Evolutionary conservation across 352 stramenopile species (phyloP), one percentile per base, ranked within the genome.

Genomic region (Phytophthora melonis): DNA sequence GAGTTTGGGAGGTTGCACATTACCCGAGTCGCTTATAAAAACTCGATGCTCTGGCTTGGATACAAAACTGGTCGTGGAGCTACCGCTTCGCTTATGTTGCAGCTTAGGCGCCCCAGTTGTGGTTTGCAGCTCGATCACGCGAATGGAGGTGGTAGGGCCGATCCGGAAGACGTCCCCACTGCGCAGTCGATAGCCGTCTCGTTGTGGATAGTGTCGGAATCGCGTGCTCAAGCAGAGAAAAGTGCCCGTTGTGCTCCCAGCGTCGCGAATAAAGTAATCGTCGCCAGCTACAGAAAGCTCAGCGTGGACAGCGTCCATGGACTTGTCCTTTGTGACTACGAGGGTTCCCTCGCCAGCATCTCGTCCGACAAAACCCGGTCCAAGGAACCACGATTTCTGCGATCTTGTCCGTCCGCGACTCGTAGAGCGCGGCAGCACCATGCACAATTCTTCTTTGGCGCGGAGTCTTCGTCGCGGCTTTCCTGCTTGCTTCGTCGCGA

Each of bases 141-240:
- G 62, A 53, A 89, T 69, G n/a, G 67, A 79, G 45, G 75, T 83
- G 18, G 72, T 72, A 21, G 66, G 66, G 0, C 87, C 85, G 2
- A 94, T 67, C 13, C 81, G 43, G 39, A 94, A 82, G 2, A 74
- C 79, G 36, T 94, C 85, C 18, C 81, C 84, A 32, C 50, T 45
- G 16, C 78, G 84, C 43, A 94, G 55, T 13, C 85, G 86, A 32
- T 88, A 94, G 1, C 87, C 87, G 52, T 94, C 84, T 30, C 87
- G 83, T 66, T 94, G 87, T 1, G 85, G 82, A 36, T 88, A 87
- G 34, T 93, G 85, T 1, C 87, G 82, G n/a, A 82, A 83, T 6
- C 78, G 86, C 8, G 87, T 94, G 13, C 70, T 86, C n/a, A 94
- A 77, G 49, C 87, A 94, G n/a, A 94, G 72, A 53, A 83, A 94